Evolutionary conservation across 2,329 filamentous ascomycete species (phyloP), one percentile per base, ranked within the genome.

Genomic region (Rutstroemia sp.): DNA sequence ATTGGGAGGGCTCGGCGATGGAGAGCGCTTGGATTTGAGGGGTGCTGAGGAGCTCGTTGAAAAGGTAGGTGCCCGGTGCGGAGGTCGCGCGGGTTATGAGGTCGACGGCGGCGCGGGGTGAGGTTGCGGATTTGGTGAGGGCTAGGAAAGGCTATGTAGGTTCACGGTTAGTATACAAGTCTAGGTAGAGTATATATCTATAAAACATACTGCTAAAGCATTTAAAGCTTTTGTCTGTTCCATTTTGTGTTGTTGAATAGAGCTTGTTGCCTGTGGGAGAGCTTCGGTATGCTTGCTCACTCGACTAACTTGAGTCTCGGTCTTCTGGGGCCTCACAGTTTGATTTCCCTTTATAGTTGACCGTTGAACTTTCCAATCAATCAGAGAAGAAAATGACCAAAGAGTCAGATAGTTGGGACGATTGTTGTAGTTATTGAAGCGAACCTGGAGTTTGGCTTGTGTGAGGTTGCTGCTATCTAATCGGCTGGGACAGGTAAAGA

Each of bases 31-130:
- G 88, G 63, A 97, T 84, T 65, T 89, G 84, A 0, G 88, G 83
- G 1, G 85, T 84, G 65, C 88, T 80, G 39, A 99, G 84, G n/a
- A 99, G 85, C 74, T 97, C 92, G 63, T 88, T 83, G 75, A 99
- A 99, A 73, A 97, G 81, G 72, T 87, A 99, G 62, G 92, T 95
- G 72, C 91, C 89, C 27, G 88, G 84, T 56, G 86, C 86, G n/a
- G 90, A 91, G 51, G 91, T 97, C 60, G 92, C 94, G 73, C 91
- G 89, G 46, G 80, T 83, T 70, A 97, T 82, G 54, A 97, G 82
- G 70, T 96, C 91, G 67, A 88, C 86, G 44, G 92, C 87, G 57
- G 91, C 89, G 64, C 88, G 86, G 42, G 90, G 86, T 10, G 91
- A 90, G 6, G 83, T 89, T 60, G 89, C 90, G 10, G 90, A 88